Base-by-base conservation (phyloP, 805 yeast species). In the Saccharomyces eubayanus region DNA sequence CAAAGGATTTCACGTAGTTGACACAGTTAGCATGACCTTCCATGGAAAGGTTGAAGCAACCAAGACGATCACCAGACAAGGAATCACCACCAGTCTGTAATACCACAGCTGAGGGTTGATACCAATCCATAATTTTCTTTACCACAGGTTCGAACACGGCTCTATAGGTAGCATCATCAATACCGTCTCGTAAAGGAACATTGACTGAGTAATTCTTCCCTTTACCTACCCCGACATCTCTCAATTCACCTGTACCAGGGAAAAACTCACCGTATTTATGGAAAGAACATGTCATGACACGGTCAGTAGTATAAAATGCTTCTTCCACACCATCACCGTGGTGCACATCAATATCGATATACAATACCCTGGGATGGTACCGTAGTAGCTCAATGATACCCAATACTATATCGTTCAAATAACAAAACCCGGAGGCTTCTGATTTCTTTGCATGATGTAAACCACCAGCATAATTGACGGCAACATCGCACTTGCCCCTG, bases 281-380 rank as follows among this genome's bases (percentile, higher is more conserved):
- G 77, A 91, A 91, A 10, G 95, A 86, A 61, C 91, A 91, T 0
- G 97, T 91, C 97, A 91, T 90, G 48, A 91, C 98, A 56, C 98
- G 75, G 70, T 91, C 98, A 1, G 97, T 88, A 16, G 94, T 81
- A 72, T 92, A 88, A 66, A 92, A 92, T 0, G 97, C 97, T 70
- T 92, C 98, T 70, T 92, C 96, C 20, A 92, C 98, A 59, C 98
- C 98, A 71, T 92, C 98, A 47, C 98, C 98, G 66, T 92, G 98
- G 69, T 92, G 98, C 12, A 92, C 80, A 69, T 92, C 98, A 53
- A 90, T 91, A 70, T 92, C 98, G 52, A 92, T 87, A 68, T 92
- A 92, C 67, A 92, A 76, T 6, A 92, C 97, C 59, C 98, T 79
- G 46, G 96, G 94, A 71, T 91, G 96, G 59, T 88, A 89, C 51